phyloP scores from a whole-genome alignment of 1,139 yeast species.

The Magnusiomyces magnusii region DNA sequence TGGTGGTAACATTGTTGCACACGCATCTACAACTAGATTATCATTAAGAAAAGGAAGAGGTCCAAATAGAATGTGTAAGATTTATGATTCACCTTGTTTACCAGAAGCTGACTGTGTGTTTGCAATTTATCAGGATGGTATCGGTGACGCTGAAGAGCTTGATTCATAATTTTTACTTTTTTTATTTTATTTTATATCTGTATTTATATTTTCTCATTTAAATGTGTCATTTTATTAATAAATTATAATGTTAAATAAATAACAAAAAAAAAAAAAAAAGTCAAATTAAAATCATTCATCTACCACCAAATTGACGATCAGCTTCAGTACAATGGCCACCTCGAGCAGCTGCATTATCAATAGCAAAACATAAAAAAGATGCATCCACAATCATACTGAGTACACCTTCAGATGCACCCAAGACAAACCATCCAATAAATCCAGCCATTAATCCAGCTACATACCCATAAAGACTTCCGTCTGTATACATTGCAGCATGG shows the following conservation, averaged over 20 bases:
- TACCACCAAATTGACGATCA: slow-evolving; percentile 28
- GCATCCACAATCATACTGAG: slow-evolving; percentile 37
- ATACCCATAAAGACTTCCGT: slow-evolving; percentile 35
- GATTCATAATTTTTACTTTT: slow-evolving; percentile 37
- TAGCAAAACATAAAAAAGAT: slow-evolving; percentile 33
- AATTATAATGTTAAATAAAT: no score
- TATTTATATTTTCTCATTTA: no score
- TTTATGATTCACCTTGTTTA: slow-evolving; percentile 90
- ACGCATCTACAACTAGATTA: slow-evolving; percentile 87
- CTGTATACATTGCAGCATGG: slow-evolving; percentile 32
- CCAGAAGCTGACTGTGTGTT: slow-evolving; percentile 95
- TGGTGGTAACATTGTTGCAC: slow-evolving; percentile 98
- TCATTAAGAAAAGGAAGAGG: slow-evolving; percentile 86
- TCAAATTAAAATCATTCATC: no score
- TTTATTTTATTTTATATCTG: no score
- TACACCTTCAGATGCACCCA: slow-evolving; percentile 40
- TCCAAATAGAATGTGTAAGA: slow-evolving; percentile 87
- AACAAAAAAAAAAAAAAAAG: no score
- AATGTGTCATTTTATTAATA: no score
- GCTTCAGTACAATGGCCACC: slow-evolving; percentile 35
- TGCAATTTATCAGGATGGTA: slow-evolving; percentile 95
- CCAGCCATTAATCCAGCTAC: slow-evolving; percentile 36
- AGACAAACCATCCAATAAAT: slow-evolving; percentile 38
- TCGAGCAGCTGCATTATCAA: slow-evolving; percentile 29
- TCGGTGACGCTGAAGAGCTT: slow-evolving; percentile 88